These are phyloP conservation scores for Epichloe festucae DNA, from an alignment of 2,329 filamentous ascomycete genomes.

Conservation along the genomic window DNA sequence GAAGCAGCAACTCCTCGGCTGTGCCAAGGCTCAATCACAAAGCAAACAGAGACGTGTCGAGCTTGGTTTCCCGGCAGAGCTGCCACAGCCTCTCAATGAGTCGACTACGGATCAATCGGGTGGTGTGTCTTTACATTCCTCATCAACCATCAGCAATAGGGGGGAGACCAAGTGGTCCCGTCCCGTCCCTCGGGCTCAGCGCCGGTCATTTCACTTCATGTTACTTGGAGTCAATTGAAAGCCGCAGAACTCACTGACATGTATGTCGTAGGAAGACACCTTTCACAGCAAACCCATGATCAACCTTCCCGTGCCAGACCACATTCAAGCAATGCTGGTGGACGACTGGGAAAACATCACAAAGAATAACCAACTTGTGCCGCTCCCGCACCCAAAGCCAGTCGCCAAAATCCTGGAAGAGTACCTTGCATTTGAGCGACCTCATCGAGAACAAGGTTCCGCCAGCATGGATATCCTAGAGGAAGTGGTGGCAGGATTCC, in stretches of 20 bases:
- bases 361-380: conserved; percentile 82
- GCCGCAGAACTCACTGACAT: neutral
- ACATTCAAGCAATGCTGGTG: conserved; percentile 81
- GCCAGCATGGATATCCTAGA: conserved; percentile 76
- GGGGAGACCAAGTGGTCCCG: neutral
- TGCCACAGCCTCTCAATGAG: neutral
- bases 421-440: conserved; percentile 59
- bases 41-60: neutral
- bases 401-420: conserved; percentile 69
- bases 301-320: conserved; percentile 74
- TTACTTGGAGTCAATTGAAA: neutral
- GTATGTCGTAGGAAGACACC: conserved; percentile 57
- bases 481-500: conserved; percentile 74
- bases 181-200: too few relatives aligned
- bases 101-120: neutral
- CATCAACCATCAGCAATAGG: too few relatives aligned
- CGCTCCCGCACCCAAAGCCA: conserved; percentile 64
- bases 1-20: neutral
- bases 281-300: conserved; percentile 79
- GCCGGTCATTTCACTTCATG: neutral
- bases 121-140: neutral
- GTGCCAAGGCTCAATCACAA: neutral
- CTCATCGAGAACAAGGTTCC: conserved; percentile 50
- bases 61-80: neutral
- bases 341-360: conserved; percentile 99